Conservation (phyloP, 2,329 filamentous ascomycete species). For the Monascus ruber region DNA sequence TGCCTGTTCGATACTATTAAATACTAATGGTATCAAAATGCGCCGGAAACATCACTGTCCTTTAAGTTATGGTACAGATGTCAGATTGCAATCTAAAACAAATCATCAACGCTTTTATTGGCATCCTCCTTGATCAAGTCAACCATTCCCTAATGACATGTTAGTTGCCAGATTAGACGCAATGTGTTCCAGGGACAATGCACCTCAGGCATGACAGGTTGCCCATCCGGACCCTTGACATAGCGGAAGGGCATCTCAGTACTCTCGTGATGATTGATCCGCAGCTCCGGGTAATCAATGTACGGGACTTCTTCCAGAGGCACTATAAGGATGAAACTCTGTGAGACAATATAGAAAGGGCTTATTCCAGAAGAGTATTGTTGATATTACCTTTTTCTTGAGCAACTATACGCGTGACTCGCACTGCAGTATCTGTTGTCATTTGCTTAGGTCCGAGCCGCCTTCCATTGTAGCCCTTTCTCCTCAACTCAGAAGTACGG, state of each 20-base stretch:
- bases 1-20: too few species aligned
- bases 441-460: conserved; percentile 88
- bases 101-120: conserved; percentile 78
- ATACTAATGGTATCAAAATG: too few species aligned
- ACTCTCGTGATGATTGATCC: conserved; percentile 82
- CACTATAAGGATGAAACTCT: conserved; percentile 39
- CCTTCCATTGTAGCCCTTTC: conserved; percentile 82
- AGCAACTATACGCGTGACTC: conserved; percentile 81
- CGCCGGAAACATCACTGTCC: too few species aligned
- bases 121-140: conserved; percentile 88
- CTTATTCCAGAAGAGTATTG: background rate
- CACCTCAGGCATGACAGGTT: conserved; percentile 87
- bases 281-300: conserved; percentile 78
- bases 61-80: too few species aligned
- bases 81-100: conserved; percentile 46
- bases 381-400: conserved; percentile 58
- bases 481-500: conserved; percentile 86
- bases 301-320: conserved; percentile 69
- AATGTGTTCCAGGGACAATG: conserved; percentile 13
- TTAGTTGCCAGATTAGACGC: conserved; percentile 1
- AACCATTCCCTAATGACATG: conserved; percentile 65
- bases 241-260: conserved; percentile 98
- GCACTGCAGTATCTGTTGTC: conserved; percentile 95
- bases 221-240: conserved; percentile 60
- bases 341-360: background rate